Base-by-base conservation (phyloP, 768 basidiomycete genomes). In the Trametes cubensis region DNA sequence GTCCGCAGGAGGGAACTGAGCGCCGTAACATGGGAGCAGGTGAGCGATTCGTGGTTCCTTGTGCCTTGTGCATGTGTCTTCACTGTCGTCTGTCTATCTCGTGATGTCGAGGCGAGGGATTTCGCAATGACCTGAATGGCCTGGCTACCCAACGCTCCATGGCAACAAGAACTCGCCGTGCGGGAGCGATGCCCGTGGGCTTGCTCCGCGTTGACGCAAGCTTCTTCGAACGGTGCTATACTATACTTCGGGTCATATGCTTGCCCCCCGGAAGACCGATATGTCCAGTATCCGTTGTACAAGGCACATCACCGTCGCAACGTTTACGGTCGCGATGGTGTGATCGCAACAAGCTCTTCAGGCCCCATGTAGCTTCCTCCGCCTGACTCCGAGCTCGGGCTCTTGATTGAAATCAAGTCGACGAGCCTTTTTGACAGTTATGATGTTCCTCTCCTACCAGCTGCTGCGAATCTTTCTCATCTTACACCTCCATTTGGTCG, bases 371-470 rank as follows among this genome's bases (percentile, higher is more conserved):
- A 4, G 34, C 10, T 18, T 48, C 41, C 48, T 34, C 57, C 11
- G 38, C 49, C 17, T 6, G 17, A 15, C 15, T 25, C 47, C 21
- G 34, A 14, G 20, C 25, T 58, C 40, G 47, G 47, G 49, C 38
- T 42, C 25, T 50, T 49, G 57, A 50, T 49, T 51, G 49, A 42
- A 41, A 59, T 59, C 49, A 44, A 20, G 6, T 50, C 51, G 26
- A 39, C 23, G 41, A 59, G 58, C 28, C 48, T 59, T 25, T 59
- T 15, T 50, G 57, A 50, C 57, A 50, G 18, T 8, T 38, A 20
- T 59, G 58, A 59, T 59, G 49, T 51, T 59, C 58, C 41, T 26
- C 11, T 28, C n/a, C n/a, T 26, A n/a, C 14, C 41, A 59, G 38
- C 34, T 28, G 28, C 55, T 10, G 21, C 20, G 17, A 20, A 5